Conservation (phyloP, 768 basidiomycete genomes). For the Inosperma sp. region DNA sequence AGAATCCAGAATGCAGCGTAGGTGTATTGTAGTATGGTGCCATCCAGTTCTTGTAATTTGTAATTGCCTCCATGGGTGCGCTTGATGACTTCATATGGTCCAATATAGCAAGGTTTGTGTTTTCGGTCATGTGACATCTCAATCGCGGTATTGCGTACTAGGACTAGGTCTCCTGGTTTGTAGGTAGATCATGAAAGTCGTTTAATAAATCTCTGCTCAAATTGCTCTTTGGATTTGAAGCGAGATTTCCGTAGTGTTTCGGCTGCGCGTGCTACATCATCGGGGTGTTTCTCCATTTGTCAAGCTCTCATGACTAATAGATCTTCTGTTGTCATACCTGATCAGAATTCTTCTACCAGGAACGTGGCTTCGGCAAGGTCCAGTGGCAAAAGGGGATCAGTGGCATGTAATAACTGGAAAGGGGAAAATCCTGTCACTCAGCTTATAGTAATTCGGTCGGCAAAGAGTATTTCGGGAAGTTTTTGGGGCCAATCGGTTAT, state of each 20-base stretch:
- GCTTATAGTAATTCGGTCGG: slow-evolving; percentile 27
- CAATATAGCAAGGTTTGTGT: no score
- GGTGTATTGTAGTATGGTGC: no score
- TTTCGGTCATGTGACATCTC: no score
- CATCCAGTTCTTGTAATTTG: slow-evolving; percentile 24
- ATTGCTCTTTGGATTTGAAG: not conserved
- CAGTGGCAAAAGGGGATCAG: no score
- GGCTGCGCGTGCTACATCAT: not conserved
- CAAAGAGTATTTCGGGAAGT: slow-evolving; percentile 24
- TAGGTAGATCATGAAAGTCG: not conserved
- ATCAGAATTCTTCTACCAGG: not conserved
- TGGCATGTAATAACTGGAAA: slow-evolving; percentile 27
- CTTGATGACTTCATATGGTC: slow-evolving; percentile 25
- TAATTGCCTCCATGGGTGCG: slow-evolving; percentile 25
- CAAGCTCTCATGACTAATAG: slow-evolving; percentile 7
- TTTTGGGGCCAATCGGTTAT: slow-evolving; percentile 27
- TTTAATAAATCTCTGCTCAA: no score
- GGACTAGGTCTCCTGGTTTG: not conserved
- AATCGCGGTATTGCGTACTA: not conserved
- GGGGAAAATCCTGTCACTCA: slow-evolving; percentile 30
- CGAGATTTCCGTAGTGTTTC: not conserved
- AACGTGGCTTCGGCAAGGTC: slow-evolving; percentile 13
- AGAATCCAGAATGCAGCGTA: no score
- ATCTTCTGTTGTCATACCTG: slow-evolving; percentile 7
- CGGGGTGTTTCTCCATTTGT: slow-evolving; percentile 1